Conservation (phyloP, 2,329 filamentous ascomycete genomes). For the Fusarium musae region DNA sequence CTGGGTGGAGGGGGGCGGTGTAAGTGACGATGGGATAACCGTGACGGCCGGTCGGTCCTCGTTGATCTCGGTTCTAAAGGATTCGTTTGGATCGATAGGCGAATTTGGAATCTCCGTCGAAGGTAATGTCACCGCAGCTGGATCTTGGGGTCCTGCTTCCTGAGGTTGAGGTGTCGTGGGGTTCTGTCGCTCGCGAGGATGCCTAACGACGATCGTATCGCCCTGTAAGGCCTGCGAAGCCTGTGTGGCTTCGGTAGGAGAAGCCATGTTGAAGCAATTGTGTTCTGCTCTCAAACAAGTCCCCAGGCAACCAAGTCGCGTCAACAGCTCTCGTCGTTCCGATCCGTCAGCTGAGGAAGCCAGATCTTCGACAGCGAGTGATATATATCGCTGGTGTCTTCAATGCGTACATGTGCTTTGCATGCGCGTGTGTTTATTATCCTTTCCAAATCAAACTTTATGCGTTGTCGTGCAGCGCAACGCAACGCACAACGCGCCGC, state of each 20-base stretch:
- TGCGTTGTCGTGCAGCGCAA: slow-evolving; percentile 33
- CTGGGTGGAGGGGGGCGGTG: slow-evolving; percentile 68
- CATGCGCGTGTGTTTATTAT: slow-evolving; percentile 25
- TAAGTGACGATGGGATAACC: slow-evolving; percentile 67
- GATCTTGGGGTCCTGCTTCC: slow-evolving; percentile 46
- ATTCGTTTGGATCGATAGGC: slow-evolving; percentile 60
- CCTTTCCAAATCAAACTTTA: slow-evolving; percentile 28
- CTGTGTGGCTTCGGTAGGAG: slow-evolving; percentile 45
- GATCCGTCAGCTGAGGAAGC: neutral
- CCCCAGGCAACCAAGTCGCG: slow-evolving; percentile 17
- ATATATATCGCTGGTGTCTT: neutral
- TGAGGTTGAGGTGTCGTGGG: slow-evolving; percentile 49
- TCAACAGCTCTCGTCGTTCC: slow-evolving; percentile 17
- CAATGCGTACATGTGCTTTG: slow-evolving; percentile 17
- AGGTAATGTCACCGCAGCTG: slow-evolving; percentile 65
- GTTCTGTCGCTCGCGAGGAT: slow-evolving; percentile 50
- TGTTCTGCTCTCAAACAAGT: neutral
- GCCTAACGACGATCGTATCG: slow-evolving; percentile 39
- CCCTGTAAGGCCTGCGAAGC: slow-evolving; percentile 48
- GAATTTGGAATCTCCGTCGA: slow-evolving; percentile 67
- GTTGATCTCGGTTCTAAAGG: slow-evolving; percentile 62
- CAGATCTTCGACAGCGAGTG: neutral
- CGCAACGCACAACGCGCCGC: slow-evolving; percentile 35
- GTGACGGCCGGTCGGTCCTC: slow-evolving; percentile 57
- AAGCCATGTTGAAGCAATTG: slow-evolving; percentile 49